Percentiles rank a stretch among this genome's conserved stretches.
Evolutionary conservation across 305 asterid species (phyloP).

Genomic region (Fraxinus paxiana): DNA sequence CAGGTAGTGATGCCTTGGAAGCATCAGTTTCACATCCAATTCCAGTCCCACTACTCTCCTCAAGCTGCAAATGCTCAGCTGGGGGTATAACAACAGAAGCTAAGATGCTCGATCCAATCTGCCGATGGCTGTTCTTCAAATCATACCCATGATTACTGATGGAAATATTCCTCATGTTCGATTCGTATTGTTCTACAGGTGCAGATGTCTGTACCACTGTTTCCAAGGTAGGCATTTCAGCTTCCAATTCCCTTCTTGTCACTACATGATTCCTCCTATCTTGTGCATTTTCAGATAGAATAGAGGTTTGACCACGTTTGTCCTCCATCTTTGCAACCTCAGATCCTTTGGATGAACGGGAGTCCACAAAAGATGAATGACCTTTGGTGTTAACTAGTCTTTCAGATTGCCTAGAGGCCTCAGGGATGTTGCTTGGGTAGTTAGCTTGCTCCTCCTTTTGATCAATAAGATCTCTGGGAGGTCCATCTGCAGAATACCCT

Average conservation of each 20-base stretch:
- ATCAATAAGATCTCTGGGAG: conserved; percentile 65
- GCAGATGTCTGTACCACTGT: conserved; percentile 49
- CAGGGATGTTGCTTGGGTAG: conserved; percentile 48
- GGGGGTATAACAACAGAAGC: conserved; percentile 45
- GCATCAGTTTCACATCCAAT: conserved; percentile 39
- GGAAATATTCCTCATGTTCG: conserved; percentile 39
- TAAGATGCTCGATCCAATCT: conserved; percentile 29
- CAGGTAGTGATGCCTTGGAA: conserved; percentile 40
- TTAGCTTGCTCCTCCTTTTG: conserved; percentile 68
- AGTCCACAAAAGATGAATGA: conserved; percentile 34
- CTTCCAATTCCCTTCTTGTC: conserved; percentile 44
- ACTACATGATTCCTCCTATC: conserved; percentile 44
- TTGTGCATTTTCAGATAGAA: conserved; percentile 49
- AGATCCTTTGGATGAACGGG: conserved; percentile 46
- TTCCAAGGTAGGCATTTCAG: conserved; percentile 48
- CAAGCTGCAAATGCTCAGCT: conserved; percentile 47
- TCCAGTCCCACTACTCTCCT: conserved; percentile 45
- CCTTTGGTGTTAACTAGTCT: conserved; percentile 48
- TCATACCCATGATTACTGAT: conserved; percentile 42
- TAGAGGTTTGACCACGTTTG: conserved; percentile 37
- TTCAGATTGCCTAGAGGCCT: conserved; percentile 48
- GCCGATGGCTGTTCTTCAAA: conserved; percentile 43
- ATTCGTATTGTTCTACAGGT: conserved; percentile 46
- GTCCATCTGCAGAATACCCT: conserved; percentile 56
- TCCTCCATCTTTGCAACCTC: conserved; percentile 49